A percentile compares a stretch with the other conserved stretches of the same genome.
phyloP scores from a whole-genome alignment of 2,329 filamentous ascomycete genomes.

The Sporothrix brunneoviolacea region DNA sequence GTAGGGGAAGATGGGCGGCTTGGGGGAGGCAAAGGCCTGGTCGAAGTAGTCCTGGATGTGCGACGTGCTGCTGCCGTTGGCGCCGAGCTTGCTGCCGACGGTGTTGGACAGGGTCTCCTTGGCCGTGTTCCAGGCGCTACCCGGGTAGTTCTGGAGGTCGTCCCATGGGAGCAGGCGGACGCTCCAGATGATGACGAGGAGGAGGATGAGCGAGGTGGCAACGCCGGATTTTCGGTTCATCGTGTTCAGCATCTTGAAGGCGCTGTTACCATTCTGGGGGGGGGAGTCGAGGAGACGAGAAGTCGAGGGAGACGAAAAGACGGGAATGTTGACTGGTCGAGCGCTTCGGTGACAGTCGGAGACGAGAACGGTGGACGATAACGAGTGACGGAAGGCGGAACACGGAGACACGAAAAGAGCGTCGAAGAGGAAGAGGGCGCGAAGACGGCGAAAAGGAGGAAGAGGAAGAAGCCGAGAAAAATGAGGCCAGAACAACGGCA shows the following conservation, averaged over 20 bases:
- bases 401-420: no score
- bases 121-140: conserved; percentile 17
- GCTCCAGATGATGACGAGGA: conserved; percentile 18
- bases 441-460: no score
- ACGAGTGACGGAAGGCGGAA: no score
- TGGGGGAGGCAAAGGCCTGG: conserved; percentile 23
- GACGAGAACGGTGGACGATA: no score
- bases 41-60: conserved; percentile 25
- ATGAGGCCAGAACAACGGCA: no score
- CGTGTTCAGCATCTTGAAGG: conserved; percentile 6
- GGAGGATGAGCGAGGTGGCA: conserved; percentile 5
- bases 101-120: conserved; percentile 11
- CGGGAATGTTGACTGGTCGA: background rate
- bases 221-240: conserved; percentile 17
- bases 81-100: background rate
- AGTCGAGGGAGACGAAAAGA: background rate
- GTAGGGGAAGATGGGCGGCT: conserved; percentile 20
- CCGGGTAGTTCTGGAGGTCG: conserved; percentile 12
- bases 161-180: background rate
- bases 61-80: background rate
- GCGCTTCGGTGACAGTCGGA: no score
- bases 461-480: no score
- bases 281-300: background rate
- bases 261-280: background rate
- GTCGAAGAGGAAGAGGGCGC: no score